A percentile compares a stretch with the other conserved stretches of the same genome.
These are phyloP conservation scores for Akanthomyces dipterigenus DNA, from an alignment of 2,329 filamentous ascomycete genomes.

Conservation along the genomic window DNA sequence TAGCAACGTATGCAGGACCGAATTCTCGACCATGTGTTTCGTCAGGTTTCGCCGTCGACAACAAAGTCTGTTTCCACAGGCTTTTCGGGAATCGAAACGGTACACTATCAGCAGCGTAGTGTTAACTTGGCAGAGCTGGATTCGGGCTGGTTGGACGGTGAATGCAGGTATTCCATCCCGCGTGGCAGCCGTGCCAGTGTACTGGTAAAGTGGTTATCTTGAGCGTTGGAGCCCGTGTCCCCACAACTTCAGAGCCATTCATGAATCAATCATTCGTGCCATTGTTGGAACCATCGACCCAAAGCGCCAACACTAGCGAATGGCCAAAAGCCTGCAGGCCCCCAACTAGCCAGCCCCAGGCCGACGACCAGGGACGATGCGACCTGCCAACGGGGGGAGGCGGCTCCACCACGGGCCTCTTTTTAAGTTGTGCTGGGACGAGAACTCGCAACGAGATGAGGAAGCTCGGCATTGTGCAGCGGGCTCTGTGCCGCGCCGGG, in stretches of 20 bases:
- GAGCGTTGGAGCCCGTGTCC: background rate
- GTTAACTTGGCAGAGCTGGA: background rate
- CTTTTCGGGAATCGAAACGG: background rate
- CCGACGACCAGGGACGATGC: background rate
- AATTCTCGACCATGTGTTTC: background rate
- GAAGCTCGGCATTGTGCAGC: background rate
- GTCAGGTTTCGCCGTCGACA: background rate
- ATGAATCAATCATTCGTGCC: no score
- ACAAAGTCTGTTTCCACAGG: background rate
- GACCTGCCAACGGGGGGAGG: background rate
- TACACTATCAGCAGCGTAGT: background rate
- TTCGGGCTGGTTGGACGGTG: background rate
- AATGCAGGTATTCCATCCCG: background rate
- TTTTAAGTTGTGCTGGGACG: background rate
- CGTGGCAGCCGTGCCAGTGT: background rate
- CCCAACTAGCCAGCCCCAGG: background rate
- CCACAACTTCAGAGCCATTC: background rate
- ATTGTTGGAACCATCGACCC: background rate
- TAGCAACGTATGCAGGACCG: background rate
- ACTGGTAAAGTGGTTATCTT: background rate
- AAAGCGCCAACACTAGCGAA: conserved; percentile 1
- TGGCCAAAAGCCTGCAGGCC: background rate
- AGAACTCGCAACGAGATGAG: background rate
- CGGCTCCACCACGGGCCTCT: conserved; percentile 3
- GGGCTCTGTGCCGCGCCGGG: background rate